Percentiles rank a stretch among this genome's conserved stretches.
Evolutionary conservation across 805 yeast species (phyloP).

Genomic region (Monosporozyma yasuniensis): DNA sequence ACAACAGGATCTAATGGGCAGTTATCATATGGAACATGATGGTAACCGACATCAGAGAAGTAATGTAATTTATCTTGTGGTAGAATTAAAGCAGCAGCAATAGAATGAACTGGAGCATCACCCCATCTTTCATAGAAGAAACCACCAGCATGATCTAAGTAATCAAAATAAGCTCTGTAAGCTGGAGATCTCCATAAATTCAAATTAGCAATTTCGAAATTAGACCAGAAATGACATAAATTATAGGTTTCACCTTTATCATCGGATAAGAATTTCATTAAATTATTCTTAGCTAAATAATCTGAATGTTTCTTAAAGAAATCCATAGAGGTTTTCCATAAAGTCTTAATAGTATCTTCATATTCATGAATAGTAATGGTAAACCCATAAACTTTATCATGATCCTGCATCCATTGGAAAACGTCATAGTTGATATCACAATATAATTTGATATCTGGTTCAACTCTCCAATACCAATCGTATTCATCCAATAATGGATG

Average conservation of each 20-base stretch:
- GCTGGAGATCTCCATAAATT: conserved; percentile 65
- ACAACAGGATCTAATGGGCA: conserved; percentile 62
- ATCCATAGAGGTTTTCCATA: conserved; percentile 65
- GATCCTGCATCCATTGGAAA: conserved; percentile 72
- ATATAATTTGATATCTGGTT: conserved; percentile 64
- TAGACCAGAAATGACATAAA: conserved; percentile 83
- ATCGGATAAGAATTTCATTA: conserved; percentile 62
- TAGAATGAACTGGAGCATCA: conserved; percentile 81
- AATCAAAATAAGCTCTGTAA: conserved; percentile 57
- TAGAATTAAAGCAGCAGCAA: conserved; percentile 67
- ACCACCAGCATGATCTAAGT: conserved; percentile 65
- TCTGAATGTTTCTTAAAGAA: conserved; percentile 55
- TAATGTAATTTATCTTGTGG: conserved; percentile 57
- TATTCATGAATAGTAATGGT: conserved; percentile 66
- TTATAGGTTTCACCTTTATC: conserved; percentile 66
- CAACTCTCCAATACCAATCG: conserved; percentile 91
- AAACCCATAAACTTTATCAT: conserved; percentile 65
- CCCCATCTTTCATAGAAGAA: conserved; percentile 90
- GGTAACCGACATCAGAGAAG: conserved; percentile 75
- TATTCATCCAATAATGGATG: conserved; percentile 57
- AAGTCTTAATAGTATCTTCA: conserved; percentile 58
- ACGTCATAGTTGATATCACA: conserved; percentile 77
- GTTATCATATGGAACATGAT: conserved; percentile 63
- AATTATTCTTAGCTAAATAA: conserved; percentile 49
- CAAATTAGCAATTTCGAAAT: conserved; percentile 72